Conservation (phyloP, 2,329 filamentous ascomycete genomes). For the Rutstroemia sp. region DNA sequence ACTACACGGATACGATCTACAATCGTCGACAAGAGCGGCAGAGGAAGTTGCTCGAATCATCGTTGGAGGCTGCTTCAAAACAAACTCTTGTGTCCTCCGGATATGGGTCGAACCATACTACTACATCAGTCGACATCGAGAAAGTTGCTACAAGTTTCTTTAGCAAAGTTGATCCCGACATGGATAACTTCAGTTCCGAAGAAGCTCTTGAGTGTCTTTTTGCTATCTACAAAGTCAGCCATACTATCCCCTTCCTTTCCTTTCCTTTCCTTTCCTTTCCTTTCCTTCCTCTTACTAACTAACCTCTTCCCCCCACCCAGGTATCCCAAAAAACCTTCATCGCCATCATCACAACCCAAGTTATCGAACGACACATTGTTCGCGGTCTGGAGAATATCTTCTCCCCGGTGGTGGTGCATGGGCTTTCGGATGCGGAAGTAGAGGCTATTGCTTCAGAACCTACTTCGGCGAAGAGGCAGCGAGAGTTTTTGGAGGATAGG, state of each 20-base stretch:
- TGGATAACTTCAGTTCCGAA: conserved; percentile 27
- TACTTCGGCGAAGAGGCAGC: conserved; percentile 14
- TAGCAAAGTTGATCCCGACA: conserved; percentile 15
- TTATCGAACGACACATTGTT: conserved; percentile 22
- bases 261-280: background rate
- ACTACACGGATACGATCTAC: conserved; percentile 29
- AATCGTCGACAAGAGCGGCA: conserved; percentile 15
- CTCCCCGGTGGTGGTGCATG: conserved; percentile 11
- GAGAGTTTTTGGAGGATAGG: conserved; percentile 21
- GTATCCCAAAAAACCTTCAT: conserved; percentile 29
- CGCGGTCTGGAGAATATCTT: conserved; percentile 13
- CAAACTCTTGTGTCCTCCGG: too few species aligned
- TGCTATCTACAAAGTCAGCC: conserved; percentile 29
- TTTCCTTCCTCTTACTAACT: background rate
- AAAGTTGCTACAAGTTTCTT: background rate
- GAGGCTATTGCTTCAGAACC: conserved; percentile 24
- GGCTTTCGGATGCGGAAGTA: conserved; percentile 9
- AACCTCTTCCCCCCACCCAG: conserved; percentile 11
- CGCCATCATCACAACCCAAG: conserved; percentile 29
- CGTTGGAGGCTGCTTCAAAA: background rate
- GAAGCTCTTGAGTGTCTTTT: conserved; percentile 27
- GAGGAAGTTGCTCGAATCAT: conserved; percentile 3
- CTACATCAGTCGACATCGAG: background rate
- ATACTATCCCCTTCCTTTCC: too few species aligned
- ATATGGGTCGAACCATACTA: background rate